Percentiles rank a stretch among this genome's conserved stretches.
Conservation (phyloP, 1,284 basidiomycete species). For the Trichosporon ovoides region DNA sequence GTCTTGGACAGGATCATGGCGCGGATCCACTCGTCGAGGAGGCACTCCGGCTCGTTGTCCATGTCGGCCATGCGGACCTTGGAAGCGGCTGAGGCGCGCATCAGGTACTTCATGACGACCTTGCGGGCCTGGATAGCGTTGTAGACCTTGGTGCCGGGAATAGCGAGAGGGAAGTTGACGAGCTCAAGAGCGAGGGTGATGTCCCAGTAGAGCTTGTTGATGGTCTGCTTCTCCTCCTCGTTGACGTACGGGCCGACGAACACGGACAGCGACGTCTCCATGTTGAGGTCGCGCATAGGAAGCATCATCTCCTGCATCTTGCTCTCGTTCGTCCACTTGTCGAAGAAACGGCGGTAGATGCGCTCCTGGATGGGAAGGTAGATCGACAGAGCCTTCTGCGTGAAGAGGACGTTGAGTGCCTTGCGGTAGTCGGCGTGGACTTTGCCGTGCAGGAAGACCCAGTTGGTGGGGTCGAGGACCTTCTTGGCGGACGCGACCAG, state of each 20-base stretch:
- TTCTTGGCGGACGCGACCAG: conserved; percentile 89
- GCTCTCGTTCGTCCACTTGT: conserved; percentile 57
- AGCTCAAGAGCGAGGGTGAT: conserved; percentile 94
- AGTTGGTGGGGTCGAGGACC: conserved; percentile 82
- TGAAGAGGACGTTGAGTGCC: conserved; percentile 86
- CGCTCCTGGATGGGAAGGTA: conserved; percentile 83
- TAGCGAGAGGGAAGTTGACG: conserved; percentile 95
- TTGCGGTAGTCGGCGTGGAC: conserved; percentile 90
- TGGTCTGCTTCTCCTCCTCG: conserved; percentile 68
- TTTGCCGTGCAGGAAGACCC: conserved; percentile 97
- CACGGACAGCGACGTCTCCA: conserved; percentile 93
- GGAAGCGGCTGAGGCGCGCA: conserved; percentile 69
- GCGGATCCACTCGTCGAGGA: conserved; percentile 88
- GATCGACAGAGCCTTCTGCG: conserved; percentile 84
- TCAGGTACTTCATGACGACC: conserved; percentile 75
- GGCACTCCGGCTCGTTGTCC: conserved; percentile 76
- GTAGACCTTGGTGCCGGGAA: conserved; percentile 95
- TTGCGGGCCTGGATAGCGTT: conserved; percentile 91
- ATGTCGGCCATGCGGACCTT: conserved; percentile 74
- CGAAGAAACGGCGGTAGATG: conserved; percentile 74
- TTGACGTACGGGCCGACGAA: conserved; percentile 91
- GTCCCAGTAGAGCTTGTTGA: conserved; percentile 91
- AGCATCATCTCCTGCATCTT: conserved; percentile 74
- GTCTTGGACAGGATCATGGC: conserved; percentile 60
- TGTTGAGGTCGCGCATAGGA: conserved; percentile 86